Evolutionary conservation across 441 rosid genomes (phyloP).

Genomic region (Aleurites moluccanus): DNA sequence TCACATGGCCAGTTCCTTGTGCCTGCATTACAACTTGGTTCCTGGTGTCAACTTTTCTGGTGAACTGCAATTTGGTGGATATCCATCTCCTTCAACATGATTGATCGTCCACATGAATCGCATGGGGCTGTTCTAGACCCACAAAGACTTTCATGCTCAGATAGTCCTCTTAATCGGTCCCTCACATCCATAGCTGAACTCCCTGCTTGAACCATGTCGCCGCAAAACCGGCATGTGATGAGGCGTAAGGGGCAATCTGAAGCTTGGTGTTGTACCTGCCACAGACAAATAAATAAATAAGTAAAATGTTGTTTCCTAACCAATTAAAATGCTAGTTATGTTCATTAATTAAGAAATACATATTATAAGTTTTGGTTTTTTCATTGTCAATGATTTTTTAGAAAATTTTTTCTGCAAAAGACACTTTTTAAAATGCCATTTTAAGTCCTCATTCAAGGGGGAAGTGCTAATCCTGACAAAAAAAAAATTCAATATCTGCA

Average conservation of each 20-base stretch:
- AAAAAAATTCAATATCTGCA: background rate
- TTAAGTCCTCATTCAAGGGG: background rate
- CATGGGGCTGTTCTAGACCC: constrained; percentile 94
- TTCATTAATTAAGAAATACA: background rate
- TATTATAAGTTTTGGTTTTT: background rate
- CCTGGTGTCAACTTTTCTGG: constrained; percentile 46
- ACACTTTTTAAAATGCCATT: background rate
- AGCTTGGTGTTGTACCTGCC: constrained; percentile 83
- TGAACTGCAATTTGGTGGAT: constrained; percentile 91
- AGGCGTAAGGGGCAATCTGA: constrained; percentile 67
- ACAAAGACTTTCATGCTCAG: constrained; percentile 85
- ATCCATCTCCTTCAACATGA: constrained; percentile 97
- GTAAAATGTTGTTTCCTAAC: background rate
- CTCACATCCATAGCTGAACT: constrained; percentile 63
- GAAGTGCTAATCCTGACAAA: background rate
- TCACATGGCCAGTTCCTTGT: background rate
- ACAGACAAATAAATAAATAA: background rate
- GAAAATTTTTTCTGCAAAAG: background rate
- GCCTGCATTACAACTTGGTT: background rate
- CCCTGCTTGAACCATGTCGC: constrained; percentile 95
- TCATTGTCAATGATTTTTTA: background rate
- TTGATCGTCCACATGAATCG: constrained; percentile 87
- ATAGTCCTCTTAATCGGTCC: constrained; percentile 77
- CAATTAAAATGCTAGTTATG: background rate
- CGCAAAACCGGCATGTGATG: constrained; percentile 77